Evolutionary conservation across 257 asterid genomes (phyloP), one percentile per base, ranked within the genome.

Genomic region (Cinchona pubescens): DNA sequence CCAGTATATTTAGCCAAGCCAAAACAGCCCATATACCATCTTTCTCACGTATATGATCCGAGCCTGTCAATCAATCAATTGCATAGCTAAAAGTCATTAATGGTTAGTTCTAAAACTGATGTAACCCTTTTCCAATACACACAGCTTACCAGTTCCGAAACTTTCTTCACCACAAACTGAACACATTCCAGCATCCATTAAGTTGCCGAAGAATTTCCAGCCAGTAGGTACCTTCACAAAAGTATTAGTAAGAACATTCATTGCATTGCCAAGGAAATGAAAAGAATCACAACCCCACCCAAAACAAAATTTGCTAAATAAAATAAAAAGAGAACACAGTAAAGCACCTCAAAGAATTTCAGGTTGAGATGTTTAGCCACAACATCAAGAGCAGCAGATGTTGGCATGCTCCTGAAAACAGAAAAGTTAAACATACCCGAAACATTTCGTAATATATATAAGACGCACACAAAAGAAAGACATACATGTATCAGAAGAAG

Each of bases 151-250:
- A 81, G 99, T 94, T 84, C 99, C 99, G 68, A 94, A 94, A 86
- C 99, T 94, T 84, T 94, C 99, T 94, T 94, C 99, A 74, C 99
- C 99, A 81, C 99, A 94, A 78, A 94, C 76, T 29, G 99, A 94
- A 82, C 99, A 94, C 96, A 90, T 88, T 82, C 97, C 99, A 83
- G 97, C 98, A 88, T 94, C 99, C 99, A 94, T 94, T 81, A 94
- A 83, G 88, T 94, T 94, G 73, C 99, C 98, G 76, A 94, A 94
- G 83, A 90, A 94, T 86, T 94, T 94, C 99, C 99, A 94, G 73
- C 99, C 99, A 73, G 99, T 94, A 62, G 99, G 99, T 71, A 92
- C 99, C 99, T 94, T 74, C 45, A 79, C 18, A 78, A 68, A 32
- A 83, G 11, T 38, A 67, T 51, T 29, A 76, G 38, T 15, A 48